Evolutionary conservation across 495 filamentous ascomycete genomes (phyloP).

Genomic region (Talaromyces borbonicus): DNA sequence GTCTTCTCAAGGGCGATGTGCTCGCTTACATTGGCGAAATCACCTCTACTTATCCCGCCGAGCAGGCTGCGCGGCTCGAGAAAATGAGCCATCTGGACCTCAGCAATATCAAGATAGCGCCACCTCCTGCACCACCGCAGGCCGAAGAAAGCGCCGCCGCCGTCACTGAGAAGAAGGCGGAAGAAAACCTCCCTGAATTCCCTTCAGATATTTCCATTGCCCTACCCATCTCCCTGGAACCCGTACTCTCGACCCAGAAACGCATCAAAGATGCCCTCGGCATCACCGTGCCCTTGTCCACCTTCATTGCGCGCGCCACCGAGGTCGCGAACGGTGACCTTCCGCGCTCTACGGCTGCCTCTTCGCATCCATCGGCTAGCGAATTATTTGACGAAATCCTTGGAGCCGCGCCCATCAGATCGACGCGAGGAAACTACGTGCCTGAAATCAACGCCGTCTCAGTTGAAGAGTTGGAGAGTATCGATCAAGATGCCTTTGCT

Average conservation of each 20-base stretch:
- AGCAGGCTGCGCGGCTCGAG: constrained; percentile 55
- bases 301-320: constrained; percentile 74
- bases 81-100: constrained; percentile 80
- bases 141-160: constrained; percentile 25
- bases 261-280: constrained; percentile 65
- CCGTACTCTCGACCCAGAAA: constrained; percentile 69
- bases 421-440: constrained; percentile 51
- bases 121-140: constrained; percentile 36
- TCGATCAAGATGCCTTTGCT: not conserved
- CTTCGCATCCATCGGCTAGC: constrained; percentile 54
- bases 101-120: constrained; percentile 82
- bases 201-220: constrained; percentile 34
- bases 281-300: constrained; percentile 71
- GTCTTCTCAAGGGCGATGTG: constrained; percentile 91
- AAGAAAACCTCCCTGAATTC: constrained; percentile 27
- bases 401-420: constrained; percentile 50
- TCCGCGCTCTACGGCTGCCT: constrained; percentile 52
- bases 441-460: constrained; percentile 63
- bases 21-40: constrained; percentile 80
- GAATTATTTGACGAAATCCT: constrained; percentile 86
- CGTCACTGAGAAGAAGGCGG: not conserved
- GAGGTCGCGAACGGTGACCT: constrained; percentile 79
- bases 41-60: constrained; percentile 54
- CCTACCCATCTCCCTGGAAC: constrained; percentile 64
- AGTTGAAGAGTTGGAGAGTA: constrained; percentile 17